These are phyloP conservation scores for Rhizopogon rudus DNA, from an alignment of 768 basidiomycete genomes.

Conservation along the genomic window DNA sequence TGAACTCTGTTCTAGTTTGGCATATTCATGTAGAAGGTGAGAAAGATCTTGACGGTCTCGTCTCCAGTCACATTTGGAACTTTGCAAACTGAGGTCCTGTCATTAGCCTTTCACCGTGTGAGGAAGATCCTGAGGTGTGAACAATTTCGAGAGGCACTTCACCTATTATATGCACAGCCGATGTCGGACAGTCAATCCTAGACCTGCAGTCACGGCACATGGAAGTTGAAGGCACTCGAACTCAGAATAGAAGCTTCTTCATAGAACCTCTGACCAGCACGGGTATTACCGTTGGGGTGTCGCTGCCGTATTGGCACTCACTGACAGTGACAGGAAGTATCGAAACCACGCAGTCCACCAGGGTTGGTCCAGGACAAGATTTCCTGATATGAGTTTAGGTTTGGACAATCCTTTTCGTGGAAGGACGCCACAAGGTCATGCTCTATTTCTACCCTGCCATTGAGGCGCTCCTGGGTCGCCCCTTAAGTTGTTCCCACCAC, in stretches of 20 bases:
- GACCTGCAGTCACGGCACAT: too few relatives aligned
- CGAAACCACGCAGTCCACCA: too few relatives aligned
- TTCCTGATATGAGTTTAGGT: neutral
- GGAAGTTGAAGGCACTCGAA: neutral
- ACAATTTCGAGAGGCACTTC: neutral
- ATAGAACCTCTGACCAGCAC: neutral
- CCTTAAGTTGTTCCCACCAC: neutral
- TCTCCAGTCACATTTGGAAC: neutral
- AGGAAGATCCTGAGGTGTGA: neutral
- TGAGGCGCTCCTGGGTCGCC: too few relatives aligned
- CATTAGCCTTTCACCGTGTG: neutral
- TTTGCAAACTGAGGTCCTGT: neutral
- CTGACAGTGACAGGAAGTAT: too few relatives aligned
- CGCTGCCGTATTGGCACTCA: neutral
- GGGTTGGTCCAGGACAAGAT: neutral
- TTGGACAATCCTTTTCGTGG: neutral
- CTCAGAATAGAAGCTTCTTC: neutral
- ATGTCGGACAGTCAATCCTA: neutral
- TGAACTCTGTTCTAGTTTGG: neutral
- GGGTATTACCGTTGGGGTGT: neutral
- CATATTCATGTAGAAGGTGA: neutral
- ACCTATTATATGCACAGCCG: neutral
- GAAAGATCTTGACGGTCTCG: neutral
- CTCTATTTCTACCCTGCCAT: neutral
- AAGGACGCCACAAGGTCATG: neutral